Evolutionary conservation across 2,329 filamentous ascomycete species (phyloP).

Genomic region (Fonsecaea pugnacius): DNA sequence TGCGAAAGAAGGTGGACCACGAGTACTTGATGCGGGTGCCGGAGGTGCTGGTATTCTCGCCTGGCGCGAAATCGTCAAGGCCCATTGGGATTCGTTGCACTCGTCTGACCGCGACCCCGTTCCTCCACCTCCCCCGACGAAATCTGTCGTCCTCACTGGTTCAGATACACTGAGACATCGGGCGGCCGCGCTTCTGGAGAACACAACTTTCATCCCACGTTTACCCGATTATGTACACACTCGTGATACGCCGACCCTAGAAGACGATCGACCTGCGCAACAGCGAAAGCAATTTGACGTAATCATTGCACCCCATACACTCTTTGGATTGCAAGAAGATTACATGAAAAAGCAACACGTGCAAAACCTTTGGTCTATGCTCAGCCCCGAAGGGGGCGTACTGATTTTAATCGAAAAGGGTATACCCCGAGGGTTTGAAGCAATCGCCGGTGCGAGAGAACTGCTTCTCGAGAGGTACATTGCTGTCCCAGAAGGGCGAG

Average conservation of each 20-base stretch:
- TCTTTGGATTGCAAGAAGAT: slow-evolving; percentile 76
- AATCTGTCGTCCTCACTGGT: slow-evolving; percentile 78
- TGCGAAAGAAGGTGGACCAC: slow-evolving; percentile 60
- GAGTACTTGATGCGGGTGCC: slow-evolving; percentile 65
- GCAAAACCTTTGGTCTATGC: slow-evolving; percentile 85
- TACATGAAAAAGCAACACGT: slow-evolving; percentile 77
- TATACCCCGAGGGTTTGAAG: slow-evolving; percentile 87
- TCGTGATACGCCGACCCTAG: slow-evolving; percentile 60
- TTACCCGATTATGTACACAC: slow-evolving; percentile 82
- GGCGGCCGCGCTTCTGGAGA: slow-evolving; percentile 74
- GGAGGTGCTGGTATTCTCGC: slow-evolving; percentile 66
- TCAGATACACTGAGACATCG: slow-evolving; percentile 75
- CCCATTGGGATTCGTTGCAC: slow-evolving; percentile 77
- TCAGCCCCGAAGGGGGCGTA: slow-evolving; percentile 82
- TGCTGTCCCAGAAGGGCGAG: slow-evolving; percentile 48
- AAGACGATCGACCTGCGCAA: slow-evolving; percentile 58
- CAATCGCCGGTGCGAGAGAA: slow-evolving; percentile 80
- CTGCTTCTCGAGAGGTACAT: slow-evolving; percentile 78
- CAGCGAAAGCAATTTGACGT: slow-evolving; percentile 82
- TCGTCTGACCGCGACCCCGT: slow-evolving; percentile 46
- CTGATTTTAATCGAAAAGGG: slow-evolving; percentile 90
- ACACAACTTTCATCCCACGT: slow-evolving; percentile 89
- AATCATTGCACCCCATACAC: slow-evolving; percentile 82
- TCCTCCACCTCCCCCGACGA: slow-evolving; percentile 63
- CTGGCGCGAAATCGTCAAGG: slow-evolving; percentile 72